Evolutionary conservation across 208 protist genomes (phyloP).

Genomic region (Leishmania guyanensis): DNA sequence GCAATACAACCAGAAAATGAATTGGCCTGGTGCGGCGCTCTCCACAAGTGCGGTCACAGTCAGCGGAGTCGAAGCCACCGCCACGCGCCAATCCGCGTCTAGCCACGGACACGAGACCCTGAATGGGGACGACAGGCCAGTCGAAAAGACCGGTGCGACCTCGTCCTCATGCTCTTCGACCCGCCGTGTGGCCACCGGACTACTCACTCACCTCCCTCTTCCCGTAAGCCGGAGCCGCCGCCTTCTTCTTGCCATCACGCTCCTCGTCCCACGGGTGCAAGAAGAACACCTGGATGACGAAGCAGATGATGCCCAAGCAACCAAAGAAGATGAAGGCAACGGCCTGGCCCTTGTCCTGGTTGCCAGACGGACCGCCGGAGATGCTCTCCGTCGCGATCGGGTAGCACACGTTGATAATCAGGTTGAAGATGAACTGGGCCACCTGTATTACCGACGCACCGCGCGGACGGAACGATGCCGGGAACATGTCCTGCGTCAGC

Average conservation of each 20-base stretch:
- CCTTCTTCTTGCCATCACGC: slow-evolving; percentile 16
- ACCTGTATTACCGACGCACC: slow-evolving; percentile 59
- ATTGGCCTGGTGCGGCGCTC: background rate
- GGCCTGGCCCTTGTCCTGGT: slow-evolving; percentile 89
- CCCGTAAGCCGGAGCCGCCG: background rate
- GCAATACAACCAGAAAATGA: background rate
- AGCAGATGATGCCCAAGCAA: slow-evolving; percentile 63
- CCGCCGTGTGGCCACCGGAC: background rate
- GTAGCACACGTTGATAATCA: slow-evolving; percentile 89
- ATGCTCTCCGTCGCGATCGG: slow-evolving; percentile 78
- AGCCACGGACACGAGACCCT: background rate
- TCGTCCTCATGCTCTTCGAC: background rate
- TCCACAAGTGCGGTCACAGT: background rate
- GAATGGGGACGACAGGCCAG: background rate
- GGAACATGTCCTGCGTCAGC: slow-evolving; percentile 86
- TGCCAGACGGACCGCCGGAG: slow-evolving; percentile 76
- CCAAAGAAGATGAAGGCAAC: slow-evolving; percentile 91
- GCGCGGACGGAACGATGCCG: slow-evolving; percentile 51
- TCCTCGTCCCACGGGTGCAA: slow-evolving; percentile 66
- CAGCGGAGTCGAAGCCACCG: background rate
- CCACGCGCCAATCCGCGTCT: background rate
- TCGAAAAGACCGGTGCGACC: background rate
- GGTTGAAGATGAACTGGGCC: slow-evolving; percentile 84
- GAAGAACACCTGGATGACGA: slow-evolving; percentile 78
- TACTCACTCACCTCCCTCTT: slow-evolving; percentile 7